Conservation (phyloP, 805 yeast genomes). For the Geotrichum ghanense region DNA sequence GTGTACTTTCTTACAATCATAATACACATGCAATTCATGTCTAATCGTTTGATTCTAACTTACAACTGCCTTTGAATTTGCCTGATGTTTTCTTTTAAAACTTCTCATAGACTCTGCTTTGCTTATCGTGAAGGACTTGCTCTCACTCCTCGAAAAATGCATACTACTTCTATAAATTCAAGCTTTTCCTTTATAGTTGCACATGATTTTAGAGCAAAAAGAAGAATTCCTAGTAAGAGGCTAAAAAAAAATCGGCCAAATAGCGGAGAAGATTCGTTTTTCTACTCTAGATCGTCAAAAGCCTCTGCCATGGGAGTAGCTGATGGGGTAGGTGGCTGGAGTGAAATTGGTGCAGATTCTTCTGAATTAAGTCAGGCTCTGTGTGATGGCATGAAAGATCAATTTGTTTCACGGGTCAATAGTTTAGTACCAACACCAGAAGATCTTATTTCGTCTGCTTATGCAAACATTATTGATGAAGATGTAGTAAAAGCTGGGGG, state of each 20-base stretch:
- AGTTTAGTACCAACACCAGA: slow-evolving; percentile 28
- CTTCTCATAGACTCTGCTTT: neutral
- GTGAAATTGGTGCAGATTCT: slow-evolving; percentile 82
- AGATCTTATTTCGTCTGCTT: slow-evolving; percentile 45
- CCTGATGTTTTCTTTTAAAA: neutral
- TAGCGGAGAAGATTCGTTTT: slow-evolving; percentile 2
- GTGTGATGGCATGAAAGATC: slow-evolving; percentile 41
- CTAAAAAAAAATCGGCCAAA: neutral
- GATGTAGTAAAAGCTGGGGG: slow-evolving; percentile 79
- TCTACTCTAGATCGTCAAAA: neutral
- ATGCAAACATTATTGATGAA: slow-evolving; percentile 36
- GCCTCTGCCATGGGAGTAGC: slow-evolving; percentile 29
- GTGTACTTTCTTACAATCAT: no score
- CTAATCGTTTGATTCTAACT: no score
- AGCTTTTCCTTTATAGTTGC: neutral
- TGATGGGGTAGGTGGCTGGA: slow-evolving; percentile 98
- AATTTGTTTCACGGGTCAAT: slow-evolving; percentile 3
- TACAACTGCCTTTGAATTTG: no score
- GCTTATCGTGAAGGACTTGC: neutral
- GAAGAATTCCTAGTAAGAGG: neutral
- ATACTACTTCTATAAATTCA: neutral
- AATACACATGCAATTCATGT: no score
- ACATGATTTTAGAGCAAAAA: neutral
- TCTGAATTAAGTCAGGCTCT: slow-evolving; percentile 76
- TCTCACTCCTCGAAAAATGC: neutral